A percentile compares a stretch with the other conserved stretches of the same genome.
These are phyloP conservation scores for Populus hybrid DNA, from an alignment of 441 rosid genomes.

Conservation along the genomic window DNA sequence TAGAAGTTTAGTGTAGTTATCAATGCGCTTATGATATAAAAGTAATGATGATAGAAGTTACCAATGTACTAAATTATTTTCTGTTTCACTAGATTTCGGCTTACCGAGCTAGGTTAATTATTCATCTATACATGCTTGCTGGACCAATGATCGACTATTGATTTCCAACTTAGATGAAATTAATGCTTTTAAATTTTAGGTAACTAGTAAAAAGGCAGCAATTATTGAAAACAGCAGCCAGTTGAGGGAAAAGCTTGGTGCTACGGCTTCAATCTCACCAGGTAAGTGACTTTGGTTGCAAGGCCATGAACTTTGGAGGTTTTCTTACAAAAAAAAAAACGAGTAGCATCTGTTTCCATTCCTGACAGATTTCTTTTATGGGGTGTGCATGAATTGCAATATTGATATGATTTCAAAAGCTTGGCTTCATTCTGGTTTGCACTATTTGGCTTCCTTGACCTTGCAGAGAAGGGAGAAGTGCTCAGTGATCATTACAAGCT, in stretches of 20 bases:
- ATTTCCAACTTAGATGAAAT: slow-evolving; percentile 7
- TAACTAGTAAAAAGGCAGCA: slow-evolving; percentile 84
- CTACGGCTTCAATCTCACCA: slow-evolving; percentile 61
- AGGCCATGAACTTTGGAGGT: background rate
- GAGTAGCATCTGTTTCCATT: slow-evolving; percentile 1
- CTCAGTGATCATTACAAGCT: slow-evolving; percentile 84
- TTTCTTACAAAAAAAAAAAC: background rate
- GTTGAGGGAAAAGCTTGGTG: slow-evolving; percentile 71
- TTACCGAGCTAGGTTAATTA: background rate
- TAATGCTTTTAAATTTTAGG: slow-evolving; percentile 37
- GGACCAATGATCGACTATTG: background rate
- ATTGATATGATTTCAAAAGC: slow-evolving; percentile 3
- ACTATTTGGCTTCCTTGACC: slow-evolving; percentile 14
- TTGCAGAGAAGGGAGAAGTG: slow-evolving; percentile 86
- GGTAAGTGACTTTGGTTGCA: slow-evolving; percentile 42
- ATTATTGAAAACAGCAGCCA: slow-evolving; percentile 58
- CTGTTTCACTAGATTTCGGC: background rate
- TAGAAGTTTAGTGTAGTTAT: slow-evolving; percentile 7
- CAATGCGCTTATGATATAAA: background rate
- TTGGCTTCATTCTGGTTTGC: slow-evolving; percentile 3
- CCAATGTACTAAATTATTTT: too few relatives aligned
- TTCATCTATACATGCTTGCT: slow-evolving; percentile 8
- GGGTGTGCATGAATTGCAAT: background rate
- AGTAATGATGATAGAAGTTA: background rate
- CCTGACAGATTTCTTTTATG: background rate